Percentiles rank a stretch among this genome's conserved stretches.
Conservation (phyloP, 1,284 basidiomycete species). For the Austroboletus olivaceoglutinosus region DNA sequence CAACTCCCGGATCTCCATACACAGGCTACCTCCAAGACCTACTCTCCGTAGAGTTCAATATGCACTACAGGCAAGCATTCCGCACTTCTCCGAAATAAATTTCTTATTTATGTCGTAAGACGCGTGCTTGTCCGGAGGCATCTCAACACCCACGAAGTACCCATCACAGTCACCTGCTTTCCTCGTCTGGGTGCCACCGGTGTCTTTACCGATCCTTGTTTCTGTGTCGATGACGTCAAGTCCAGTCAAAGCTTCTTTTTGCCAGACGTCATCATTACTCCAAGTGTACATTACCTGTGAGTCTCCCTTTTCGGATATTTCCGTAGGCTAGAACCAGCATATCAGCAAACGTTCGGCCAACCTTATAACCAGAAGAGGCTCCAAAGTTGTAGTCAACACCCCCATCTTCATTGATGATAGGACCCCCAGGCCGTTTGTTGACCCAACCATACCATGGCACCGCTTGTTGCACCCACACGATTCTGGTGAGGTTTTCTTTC, state of each 20-base stretch:
- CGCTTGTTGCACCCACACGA: conserved; percentile 80
- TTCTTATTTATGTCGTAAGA: conserved; percentile 41
- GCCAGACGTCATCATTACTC: conserved; percentile 94
- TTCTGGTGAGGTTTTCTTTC: conserved; percentile 45
- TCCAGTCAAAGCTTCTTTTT: conserved; percentile 93
- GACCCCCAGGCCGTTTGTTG: conserved; percentile 87
- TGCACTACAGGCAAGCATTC: conserved; percentile 73
- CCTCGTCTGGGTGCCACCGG: conserved; percentile 88
- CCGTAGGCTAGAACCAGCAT: conserved; percentile 12
- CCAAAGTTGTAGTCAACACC: conserved; percentile 94
- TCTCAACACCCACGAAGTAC: conserved; percentile 83
- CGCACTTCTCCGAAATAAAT: neutral
- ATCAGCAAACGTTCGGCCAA: conserved; percentile 91
- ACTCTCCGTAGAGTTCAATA: conserved; percentile 88
- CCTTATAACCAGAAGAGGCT: conserved; percentile 85
- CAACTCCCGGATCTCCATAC: conserved; percentile 94
- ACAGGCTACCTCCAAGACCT: conserved; percentile 84
- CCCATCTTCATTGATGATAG: conserved; percentile 89
- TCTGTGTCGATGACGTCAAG: conserved; percentile 67
- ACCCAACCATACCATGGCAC: conserved; percentile 86
- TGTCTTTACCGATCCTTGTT: conserved; percentile 90
- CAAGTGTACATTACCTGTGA: conserved; percentile 95
- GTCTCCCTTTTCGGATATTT: conserved; percentile 34
- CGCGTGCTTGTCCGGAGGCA: conserved; percentile 84
- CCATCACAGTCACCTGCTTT: conserved; percentile 94